These are phyloP conservation scores for Ilyonectria destructans DNA, from an alignment of 2,329 filamentous ascomycete species.

Conservation along the genomic window DNA sequence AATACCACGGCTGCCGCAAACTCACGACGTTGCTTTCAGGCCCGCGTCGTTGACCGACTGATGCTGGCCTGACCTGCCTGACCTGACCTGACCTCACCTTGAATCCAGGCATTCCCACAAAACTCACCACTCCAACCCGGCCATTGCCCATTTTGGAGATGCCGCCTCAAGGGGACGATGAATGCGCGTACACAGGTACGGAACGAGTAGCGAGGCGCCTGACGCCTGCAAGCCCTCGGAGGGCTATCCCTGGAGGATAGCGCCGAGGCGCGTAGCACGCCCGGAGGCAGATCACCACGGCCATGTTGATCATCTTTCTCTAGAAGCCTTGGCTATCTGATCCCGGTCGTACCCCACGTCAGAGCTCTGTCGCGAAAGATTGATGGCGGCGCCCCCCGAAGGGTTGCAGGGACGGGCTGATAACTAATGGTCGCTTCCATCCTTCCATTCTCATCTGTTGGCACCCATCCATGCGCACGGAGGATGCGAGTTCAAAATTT, in stretches of 20 bases:
- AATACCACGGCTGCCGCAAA: neutral
- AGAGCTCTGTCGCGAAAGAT: conserved; percentile 8
- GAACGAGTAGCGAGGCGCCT: conserved; percentile 6
- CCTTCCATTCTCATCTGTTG: neutral
- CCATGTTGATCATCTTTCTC: conserved; percentile 14
- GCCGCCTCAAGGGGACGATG: neutral
- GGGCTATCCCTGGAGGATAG: neutral
- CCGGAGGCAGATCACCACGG: conserved; percentile 20
- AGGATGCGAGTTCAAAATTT: neutral
- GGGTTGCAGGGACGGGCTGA: conserved; percentile 5
- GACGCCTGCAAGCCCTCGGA: conserved; percentile 20
- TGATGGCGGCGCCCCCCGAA: conserved; percentile 22
- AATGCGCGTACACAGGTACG: conserved; percentile 10
- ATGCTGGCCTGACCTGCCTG: conserved; percentile 12
- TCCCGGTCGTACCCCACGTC: conserved; percentile 24
- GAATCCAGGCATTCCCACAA: conserved; percentile 14
- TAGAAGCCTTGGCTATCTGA: neutral
- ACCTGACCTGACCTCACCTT: conserved; percentile 21
- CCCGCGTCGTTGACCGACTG: conserved; percentile 6
- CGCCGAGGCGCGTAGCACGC: conserved; percentile 8
- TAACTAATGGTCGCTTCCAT: neutral
- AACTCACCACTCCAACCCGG: conserved; percentile 21
- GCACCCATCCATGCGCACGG: neutral
- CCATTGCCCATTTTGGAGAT: conserved; percentile 17
- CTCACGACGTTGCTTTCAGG: neutral